A percentile compares a stretch with the other conserved stretches of the same genome.
Evolutionary conservation across 2,329 filamentous ascomycete species (phyloP).

Genomic region (Diaporthe caulivora): DNA sequence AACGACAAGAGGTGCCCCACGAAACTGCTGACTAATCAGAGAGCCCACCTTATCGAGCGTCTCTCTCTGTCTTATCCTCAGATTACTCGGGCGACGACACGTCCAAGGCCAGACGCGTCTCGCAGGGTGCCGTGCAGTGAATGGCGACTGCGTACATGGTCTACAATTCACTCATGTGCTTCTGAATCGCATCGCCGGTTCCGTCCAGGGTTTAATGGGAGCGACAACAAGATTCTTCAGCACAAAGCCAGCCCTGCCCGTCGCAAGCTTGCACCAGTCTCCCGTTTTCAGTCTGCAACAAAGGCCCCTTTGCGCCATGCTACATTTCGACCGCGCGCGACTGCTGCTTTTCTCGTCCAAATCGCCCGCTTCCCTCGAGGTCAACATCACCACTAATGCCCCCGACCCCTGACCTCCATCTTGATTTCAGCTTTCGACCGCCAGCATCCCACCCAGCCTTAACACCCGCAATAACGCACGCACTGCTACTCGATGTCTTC

Average conservation of each 20-base stretch:
- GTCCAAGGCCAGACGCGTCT: slow-evolving; percentile 31
- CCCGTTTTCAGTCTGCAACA: slow-evolving; percentile 28
- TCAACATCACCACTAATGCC: slow-evolving; percentile 30
- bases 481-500: slow-evolving; percentile 11
- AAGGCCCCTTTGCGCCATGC: slow-evolving; percentile 33
- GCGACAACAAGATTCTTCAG: slow-evolving; percentile 8
- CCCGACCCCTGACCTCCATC: slow-evolving; percentile 18
- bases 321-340: slow-evolving; percentile 17
- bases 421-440: slow-evolving; percentile 19
- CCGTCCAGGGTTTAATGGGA: slow-evolving; percentile 2
- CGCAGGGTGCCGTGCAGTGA: slow-evolving; percentile 2
- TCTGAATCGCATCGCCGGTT: slow-evolving; percentile 23
- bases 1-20: slow-evolving; percentile 4
- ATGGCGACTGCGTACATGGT: slow-evolving; percentile 7
- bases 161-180: slow-evolving; percentile 1
- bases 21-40: slow-evolving; percentile 11
- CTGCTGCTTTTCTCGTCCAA: slow-evolving; percentile 27
- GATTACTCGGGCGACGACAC: slow-evolving; percentile 23
- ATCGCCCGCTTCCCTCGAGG: slow-evolving; percentile 28
- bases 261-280: slow-evolving; percentile 1
- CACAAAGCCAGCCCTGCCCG: slow-evolving; percentile 14
- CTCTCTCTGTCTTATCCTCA: background rate
- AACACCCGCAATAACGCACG: background rate
- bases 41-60: background rate
- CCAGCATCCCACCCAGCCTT: background rate